These are phyloP conservation scores for Dictyostelium intermedium DNA, from an alignment of 78 protist genomes.

Conservation along the genomic window DNA sequence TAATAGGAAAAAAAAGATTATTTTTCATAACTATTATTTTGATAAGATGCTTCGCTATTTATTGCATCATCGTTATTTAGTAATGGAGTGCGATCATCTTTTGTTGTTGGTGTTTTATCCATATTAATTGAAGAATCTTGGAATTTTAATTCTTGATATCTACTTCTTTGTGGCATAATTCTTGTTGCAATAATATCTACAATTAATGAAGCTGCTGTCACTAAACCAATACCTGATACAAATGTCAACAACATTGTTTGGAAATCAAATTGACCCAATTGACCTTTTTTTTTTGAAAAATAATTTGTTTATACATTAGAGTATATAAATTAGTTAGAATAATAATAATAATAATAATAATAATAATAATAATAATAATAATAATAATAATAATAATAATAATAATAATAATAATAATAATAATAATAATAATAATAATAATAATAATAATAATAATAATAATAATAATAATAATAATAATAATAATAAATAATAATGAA, in stretches of 20 bases:
- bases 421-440: no score
- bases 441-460: no score
- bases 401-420: no score
- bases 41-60: neutral
- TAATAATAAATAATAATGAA: no score
- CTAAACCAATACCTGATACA: conserved; percentile 71
- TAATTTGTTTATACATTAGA: no score
- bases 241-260: conserved; percentile 48
- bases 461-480: no score
- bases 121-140: conserved; percentile 19
- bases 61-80: neutral
- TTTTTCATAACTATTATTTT: neutral
- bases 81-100: neutral
- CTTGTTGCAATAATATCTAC: conserved; percentile 54
- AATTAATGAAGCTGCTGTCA: conserved; percentile 47
- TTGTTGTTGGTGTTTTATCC: neutral
- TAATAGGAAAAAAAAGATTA: neutral
- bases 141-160: conserved; percentile 24
- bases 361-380: no score
- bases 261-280: conserved; percentile 75
- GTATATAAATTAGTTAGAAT: no score
- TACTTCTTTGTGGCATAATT: conserved; percentile 35
- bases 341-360: no score
- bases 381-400: no score
- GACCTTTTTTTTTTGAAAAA: neutral